These are phyloP conservation scores for Pleurotus tuber-regium DNA, from an alignment of 768 basidiomycete genomes.

Conservation along the genomic window DNA sequence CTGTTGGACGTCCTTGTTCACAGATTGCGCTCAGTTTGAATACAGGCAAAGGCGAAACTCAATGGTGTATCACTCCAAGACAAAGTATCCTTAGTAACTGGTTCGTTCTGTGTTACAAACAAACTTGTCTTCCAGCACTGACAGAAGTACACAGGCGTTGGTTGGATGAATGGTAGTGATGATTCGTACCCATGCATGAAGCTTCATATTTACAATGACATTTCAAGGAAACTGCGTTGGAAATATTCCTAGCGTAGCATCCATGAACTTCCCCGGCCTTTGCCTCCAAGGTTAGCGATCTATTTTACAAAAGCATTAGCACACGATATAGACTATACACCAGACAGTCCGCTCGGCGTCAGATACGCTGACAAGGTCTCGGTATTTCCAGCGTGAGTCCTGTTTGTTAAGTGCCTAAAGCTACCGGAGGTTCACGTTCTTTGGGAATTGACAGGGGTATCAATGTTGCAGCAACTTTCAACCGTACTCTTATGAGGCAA, in stretches of 20 bases:
- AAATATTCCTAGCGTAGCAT: constrained; percentile 44
- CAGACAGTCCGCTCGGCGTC: constrained; percentile 49
- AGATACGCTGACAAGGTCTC: constrained; percentile 45
- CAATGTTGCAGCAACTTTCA: constrained; percentile 53
- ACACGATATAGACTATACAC: too few relatives aligned
- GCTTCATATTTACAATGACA: not conserved
- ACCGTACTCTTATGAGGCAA: constrained; percentile 52
- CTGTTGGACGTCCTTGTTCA: not conserved
- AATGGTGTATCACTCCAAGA: constrained; percentile 51
- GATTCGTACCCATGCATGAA: not conserved
- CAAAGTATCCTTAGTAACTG: constrained; percentile 57
- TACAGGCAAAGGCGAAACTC: constrained; percentile 47
- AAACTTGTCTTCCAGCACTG: constrained; percentile 3
- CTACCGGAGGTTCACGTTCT: not conserved
- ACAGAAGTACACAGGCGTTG: constrained; percentile 27
- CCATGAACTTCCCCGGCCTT: constrained; percentile 47
- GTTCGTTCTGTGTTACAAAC: constrained; percentile 19
- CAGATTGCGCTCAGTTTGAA: too few relatives aligned
- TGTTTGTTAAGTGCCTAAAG: not conserved
- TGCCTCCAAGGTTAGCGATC: constrained; percentile 42
- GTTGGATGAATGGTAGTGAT: constrained; percentile 38
- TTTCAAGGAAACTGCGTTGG: constrained; percentile 44
- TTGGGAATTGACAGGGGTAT: constrained; percentile 33
- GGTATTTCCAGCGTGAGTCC: constrained; percentile 46
- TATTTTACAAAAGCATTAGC: too few relatives aligned